phyloP scores from a whole-genome alignment of 2,329 filamentous ascomycete genomes.

The Chlorencoelia australis region DNA sequence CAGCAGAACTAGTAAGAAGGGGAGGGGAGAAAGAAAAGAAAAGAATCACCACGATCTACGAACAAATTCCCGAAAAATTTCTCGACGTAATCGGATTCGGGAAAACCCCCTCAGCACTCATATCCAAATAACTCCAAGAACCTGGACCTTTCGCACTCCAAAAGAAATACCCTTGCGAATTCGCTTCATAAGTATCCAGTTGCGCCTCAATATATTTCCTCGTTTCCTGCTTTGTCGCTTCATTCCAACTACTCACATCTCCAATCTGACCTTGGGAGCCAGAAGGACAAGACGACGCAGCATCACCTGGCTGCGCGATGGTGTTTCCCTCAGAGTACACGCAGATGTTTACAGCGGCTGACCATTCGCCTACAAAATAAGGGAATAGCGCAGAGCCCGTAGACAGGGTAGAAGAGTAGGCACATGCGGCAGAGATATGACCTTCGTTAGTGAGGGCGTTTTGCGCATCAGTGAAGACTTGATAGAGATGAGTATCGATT shows the following conservation, averaged over 20 bases:
- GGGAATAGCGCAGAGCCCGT: slow-evolving; percentile 24
- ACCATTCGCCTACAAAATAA: slow-evolving; percentile 33
- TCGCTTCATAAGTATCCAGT: slow-evolving; percentile 31
- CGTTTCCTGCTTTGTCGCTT: slow-evolving; percentile 26
- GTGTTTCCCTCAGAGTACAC: slow-evolving; percentile 30
- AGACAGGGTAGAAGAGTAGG: slow-evolving; percentile 26
- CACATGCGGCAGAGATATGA: slow-evolving; percentile 33
- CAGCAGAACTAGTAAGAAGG: no score
- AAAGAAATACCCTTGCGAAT: slow-evolving; percentile 30
- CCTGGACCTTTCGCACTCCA: slow-evolving; percentile 31
- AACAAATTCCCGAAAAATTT: slow-evolving; percentile 12
- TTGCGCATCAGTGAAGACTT: slow-evolving; percentile 29
- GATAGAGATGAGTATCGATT: slow-evolving; percentile 33
- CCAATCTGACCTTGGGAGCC: slow-evolving; percentile 31
- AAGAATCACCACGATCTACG: no score
- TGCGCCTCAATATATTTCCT: slow-evolving; percentile 32
- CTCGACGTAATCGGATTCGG: slow-evolving; percentile 26
- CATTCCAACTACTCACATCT: slow-evolving; percentile 27
- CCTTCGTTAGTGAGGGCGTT: slow-evolving; percentile 27
- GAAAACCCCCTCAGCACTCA: slow-evolving; percentile 28
- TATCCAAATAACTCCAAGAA: slow-evolving; percentile 30
- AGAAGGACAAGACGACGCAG: slow-evolving; percentile 26
- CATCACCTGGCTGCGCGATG: slow-evolving; percentile 26
- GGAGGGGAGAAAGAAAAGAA: no score
- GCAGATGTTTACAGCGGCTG: slow-evolving; percentile 31